Base-by-base conservation (phyloP, 371 early-diverging fungal species). In the Mucor piriformis region DNA sequence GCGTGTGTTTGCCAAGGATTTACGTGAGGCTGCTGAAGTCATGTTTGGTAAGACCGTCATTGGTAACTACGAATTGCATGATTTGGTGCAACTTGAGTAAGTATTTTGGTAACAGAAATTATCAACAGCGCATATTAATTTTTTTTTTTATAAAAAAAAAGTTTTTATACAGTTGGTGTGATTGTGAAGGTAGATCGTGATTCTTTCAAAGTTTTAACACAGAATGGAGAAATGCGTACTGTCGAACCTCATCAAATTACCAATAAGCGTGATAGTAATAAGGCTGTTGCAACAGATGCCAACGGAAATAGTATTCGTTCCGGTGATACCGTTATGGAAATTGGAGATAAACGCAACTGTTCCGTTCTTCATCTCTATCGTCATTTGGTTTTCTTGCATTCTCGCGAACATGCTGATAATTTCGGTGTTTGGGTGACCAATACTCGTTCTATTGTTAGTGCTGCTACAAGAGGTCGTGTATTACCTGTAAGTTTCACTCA, bases 1-100 rank as follows among this genome's bases (percentile, higher is more conserved):
- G 42, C 72, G 87, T 35, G 95, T 95, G 38, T 94, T 98, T 72
- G 77, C 92, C 10, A 93, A 92, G 64, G 96, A 97, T 76, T 69
- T 98, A 61, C 84, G 93, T 23, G 82, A 86, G 43, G 90, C 92
- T 13, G 83, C 81, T 32, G 81, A 83, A 49, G 74, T 81, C 5
- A 70, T 74, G 21, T 61, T 73, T 37, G 72, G 74, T n/a, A 77
- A 71, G 48, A 78, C 85, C 4, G 67, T 69, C 7, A 74, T 81
- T 37, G 80, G 76, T 3, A 75, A 86, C 27, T 92, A 88, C 64
- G 95, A 94, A 47, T 73, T 93, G 27, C 89, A 94, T 50, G 96
- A 96, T 64, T 77, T 94, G 40, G 95, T 96, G 1, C 85, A 88
- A 61, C 77, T 94, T n/a, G 88, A 85, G 38, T 37, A 37, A 37